Base-by-base conservation (phyloP, 768 basidiomycete species). In the Tulasnella sp. region DNA sequence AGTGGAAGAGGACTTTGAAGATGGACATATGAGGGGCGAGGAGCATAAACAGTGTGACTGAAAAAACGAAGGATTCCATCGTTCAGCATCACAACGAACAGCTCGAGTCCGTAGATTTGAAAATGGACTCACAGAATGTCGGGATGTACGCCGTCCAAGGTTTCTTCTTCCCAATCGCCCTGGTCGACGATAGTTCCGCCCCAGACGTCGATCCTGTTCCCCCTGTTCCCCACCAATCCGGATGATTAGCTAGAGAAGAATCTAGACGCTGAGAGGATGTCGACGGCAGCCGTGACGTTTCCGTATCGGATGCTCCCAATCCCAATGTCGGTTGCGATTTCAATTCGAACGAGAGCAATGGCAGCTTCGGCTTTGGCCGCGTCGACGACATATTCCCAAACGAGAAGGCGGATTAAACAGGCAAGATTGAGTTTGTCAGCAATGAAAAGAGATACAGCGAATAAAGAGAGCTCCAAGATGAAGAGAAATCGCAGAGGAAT, bases 271-370 rank as follows among this genome's bases (percentile, higher is more conserved):
- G 34, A 7, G 34, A 38, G 15, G 34, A 7, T 38, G 34, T 15
- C 15, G 7, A 15, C 15, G 34, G 34, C 34, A 38, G 34, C 34
- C 21, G 47, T 48, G 47, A 23, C 5, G 19, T n/a, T 5, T 23
- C 47, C 5, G 5, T n/a, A n/a, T 7, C 38, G 32, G 48, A 30
- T 21, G 58, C 29, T 56, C 42, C 27, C 17, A 23, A 30, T 23
- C 43, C 43, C 7, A 44, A 21, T 21, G 42, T 21, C 24, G 29
- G 3, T n/a, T 44, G 29, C n/a, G 58, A 47, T 51, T 51, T 44
- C 24, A 59, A 51, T 59, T 59, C 48, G 49, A 59, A 59, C 3
- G 58, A 51, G 24, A 59, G 48, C 32, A 59, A 47, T n/a, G 58
- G 58, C 19, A 26, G 45, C 45, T 48, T 48, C 45, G 45, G 45